These are phyloP conservation scores for Komagataea norvegica DNA, from an alignment of 1,139 yeast genomes.

Conservation along the genomic window DNA sequence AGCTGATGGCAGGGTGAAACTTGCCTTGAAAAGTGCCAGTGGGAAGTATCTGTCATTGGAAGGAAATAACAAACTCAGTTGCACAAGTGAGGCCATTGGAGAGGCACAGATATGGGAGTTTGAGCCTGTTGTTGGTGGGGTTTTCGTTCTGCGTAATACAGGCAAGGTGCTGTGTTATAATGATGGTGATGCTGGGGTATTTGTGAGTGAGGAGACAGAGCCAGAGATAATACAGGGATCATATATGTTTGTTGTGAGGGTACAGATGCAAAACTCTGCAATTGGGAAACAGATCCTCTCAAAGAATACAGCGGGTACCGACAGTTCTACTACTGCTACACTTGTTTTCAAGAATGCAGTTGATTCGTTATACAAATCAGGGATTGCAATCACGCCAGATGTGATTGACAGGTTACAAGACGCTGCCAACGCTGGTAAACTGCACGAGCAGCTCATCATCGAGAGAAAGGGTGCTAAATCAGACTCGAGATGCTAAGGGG, in stretches of 20 bases:
- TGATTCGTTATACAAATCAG: slow-evolving; percentile 19
- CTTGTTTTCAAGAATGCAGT: slow-evolving; percentile 23
- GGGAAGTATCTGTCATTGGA: slow-evolving; percentile 32
- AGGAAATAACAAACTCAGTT: slow-evolving; percentile 23
- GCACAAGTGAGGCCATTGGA: slow-evolving; percentile 36
- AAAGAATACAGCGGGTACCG: slow-evolving; percentile 11
- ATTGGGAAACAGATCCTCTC: slow-evolving; percentile 19
- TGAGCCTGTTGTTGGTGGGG: slow-evolving; percentile 10
- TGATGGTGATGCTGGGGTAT: not conserved
- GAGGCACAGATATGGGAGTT: slow-evolving; percentile 33
- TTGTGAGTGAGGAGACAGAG: not conserved
- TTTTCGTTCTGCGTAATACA: not conserved
- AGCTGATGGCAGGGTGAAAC: slow-evolving; percentile 11
- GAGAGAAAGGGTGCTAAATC: slow-evolving; percentile 33
- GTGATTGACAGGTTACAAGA: slow-evolving; percentile 28
- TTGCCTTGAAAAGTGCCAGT: slow-evolving; percentile 32
- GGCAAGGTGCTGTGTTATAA: not conserved
- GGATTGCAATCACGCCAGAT: slow-evolving; percentile 29
- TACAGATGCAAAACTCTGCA: slow-evolving; percentile 27
- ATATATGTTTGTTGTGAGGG: slow-evolving; percentile 27
- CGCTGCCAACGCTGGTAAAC: slow-evolving; percentile 34
- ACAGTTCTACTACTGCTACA: slow-evolving; percentile 12
- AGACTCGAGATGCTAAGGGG: slow-evolving; percentile 33
- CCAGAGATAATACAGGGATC: too few species aligned
- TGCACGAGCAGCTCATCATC: slow-evolving; percentile 40